phyloP scores from a whole-genome alignment of 805 yeast species.

The Clavispora santaluciae region DNA sequence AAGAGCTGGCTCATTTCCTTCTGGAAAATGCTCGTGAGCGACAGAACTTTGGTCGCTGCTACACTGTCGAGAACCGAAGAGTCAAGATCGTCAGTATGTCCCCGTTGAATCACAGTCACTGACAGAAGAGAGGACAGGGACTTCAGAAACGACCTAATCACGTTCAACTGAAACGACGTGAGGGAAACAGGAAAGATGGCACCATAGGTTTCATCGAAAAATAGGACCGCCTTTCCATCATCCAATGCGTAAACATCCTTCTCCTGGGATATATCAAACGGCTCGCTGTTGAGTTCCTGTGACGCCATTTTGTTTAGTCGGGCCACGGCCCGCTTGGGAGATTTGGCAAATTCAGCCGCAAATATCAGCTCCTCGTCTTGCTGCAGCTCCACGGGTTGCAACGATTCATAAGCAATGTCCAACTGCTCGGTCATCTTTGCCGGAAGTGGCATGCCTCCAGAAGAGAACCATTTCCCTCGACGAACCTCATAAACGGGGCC shows the following conservation, averaged over 20 bases:
- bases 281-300: conserved; percentile 5
- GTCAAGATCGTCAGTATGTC: conserved; percentile 37
- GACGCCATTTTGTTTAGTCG: conserved; percentile 16
- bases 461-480: conserved; percentile 78
- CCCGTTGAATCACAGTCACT: conserved; percentile 48
- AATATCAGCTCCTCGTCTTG: conserved; percentile 12
- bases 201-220: conserved; percentile 40
- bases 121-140: conserved; percentile 38
- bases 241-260: conserved; percentile 26
- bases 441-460: conserved; percentile 52
- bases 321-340: conserved; percentile 14
- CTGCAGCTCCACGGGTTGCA: neutral
- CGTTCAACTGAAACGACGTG: conserved; percentile 31
- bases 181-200: conserved; percentile 44
- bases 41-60: conserved; percentile 29
- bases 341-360: conserved; percentile 8
- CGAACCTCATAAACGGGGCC: conserved; percentile 83
- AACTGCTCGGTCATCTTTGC: conserved; percentile 48
- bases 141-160: conserved; percentile 32
- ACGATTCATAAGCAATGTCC: conserved; percentile 47
- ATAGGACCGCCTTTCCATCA: conserved; percentile 35
- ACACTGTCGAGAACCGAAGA: conserved; percentile 28
- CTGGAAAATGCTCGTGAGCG: conserved; percentile 28
- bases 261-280: conserved; percentile 20
- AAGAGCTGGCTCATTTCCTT: conserved; percentile 24